A percentile compares a stretch with the other conserved stretches of the same genome.
Evolutionary conservation across 2,329 filamentous ascomycete species (phyloP).

Genomic region (Aspergillus tanneri): DNA sequence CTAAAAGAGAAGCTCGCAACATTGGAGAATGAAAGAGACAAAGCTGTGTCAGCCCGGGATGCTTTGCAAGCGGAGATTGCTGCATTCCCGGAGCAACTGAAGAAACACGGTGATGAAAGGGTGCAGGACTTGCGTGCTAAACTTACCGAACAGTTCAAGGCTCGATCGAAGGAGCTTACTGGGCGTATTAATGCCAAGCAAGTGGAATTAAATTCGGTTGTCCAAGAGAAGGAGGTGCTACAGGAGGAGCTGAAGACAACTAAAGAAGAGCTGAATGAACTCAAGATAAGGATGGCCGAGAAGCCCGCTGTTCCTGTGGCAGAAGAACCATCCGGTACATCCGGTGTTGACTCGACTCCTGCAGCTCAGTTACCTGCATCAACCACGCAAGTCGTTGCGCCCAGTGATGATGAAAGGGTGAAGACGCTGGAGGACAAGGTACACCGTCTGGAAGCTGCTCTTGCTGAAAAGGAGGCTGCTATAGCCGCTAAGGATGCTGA

Average conservation of each 20-base stretch:
- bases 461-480: constrained; percentile 49
- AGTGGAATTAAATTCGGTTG: constrained; percentile 46
- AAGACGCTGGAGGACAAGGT: constrained; percentile 63
- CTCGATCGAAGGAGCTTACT: constrained; percentile 62
- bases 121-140: constrained; percentile 50
- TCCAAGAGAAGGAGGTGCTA: constrained; percentile 66
- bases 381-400: constrained; percentile 23
- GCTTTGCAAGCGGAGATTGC: constrained; percentile 52
- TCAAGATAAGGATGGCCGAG: constrained; percentile 55
- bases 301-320: constrained; percentile 34
- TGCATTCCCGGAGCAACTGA: constrained; percentile 49
- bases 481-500: constrained; percentile 51
- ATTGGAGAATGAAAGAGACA: constrained; percentile 66
- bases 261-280: constrained; percentile 55
- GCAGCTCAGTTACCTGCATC: constrained; percentile 32
- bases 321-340: constrained; percentile 55
- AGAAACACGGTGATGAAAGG: constrained; percentile 45
- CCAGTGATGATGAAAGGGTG: constrained; percentile 55
- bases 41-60: constrained; percentile 57
- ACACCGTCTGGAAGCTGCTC: constrained; percentile 50
- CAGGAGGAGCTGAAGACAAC: constrained; percentile 65
- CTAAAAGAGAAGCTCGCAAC: constrained; percentile 74
- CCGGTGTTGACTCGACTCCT: constrained; percentile 39
- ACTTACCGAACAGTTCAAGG: constrained; percentile 55
- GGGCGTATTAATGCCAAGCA: constrained; percentile 58